Evolutionary conservation across 2,329 filamentous ascomycete species (phyloP).

Genomic region (Curvularia eragrostidis): DNA sequence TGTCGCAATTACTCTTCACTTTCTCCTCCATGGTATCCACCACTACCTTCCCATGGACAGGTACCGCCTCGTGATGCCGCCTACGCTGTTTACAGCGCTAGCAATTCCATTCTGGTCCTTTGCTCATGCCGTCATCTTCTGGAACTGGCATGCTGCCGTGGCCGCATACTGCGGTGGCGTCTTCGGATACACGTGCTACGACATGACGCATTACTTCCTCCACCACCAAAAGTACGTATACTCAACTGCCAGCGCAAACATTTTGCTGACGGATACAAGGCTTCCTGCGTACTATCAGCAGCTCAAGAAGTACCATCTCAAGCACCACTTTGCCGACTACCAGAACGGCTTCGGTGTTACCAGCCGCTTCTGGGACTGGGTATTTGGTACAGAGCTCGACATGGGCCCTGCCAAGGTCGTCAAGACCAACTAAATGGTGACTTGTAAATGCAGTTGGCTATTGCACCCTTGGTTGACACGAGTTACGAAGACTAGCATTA

Average conservation of each 20-base stretch:
- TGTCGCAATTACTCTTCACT: conserved; percentile 84
- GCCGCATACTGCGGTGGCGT: conserved; percentile 87
- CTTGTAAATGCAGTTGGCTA: not conserved
- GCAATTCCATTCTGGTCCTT: conserved; percentile 92
- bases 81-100: conserved; percentile 81
- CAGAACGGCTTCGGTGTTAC: conserved; percentile 98
- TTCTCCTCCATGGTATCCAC: conserved; percentile 94
- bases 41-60: conserved; percentile 99
- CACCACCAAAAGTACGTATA: conserved; percentile 81
- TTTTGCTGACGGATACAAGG: conserved; percentile 46
- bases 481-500: conserved; percentile 14
- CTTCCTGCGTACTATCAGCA: conserved; percentile 88
- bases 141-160: conserved; percentile 81
- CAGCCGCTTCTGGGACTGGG: conserved; percentile 90
- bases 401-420: conserved; percentile 58
- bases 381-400: conserved; percentile 88
- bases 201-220: conserved; percentile 97
- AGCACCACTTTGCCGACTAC: conserved; percentile 97
- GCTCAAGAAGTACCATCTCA: conserved; percentile 96
- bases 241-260: not conserved
- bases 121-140: conserved; percentile 80
- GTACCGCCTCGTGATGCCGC: conserved; percentile 96
- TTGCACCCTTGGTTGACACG: conserved; percentile 10
- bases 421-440: conserved; percentile 47
- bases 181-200: conserved; percentile 95